phyloP scores from a whole-genome alignment of 2,329 filamentous ascomycete genomes.

The Colletotrichum sp. region DNA sequence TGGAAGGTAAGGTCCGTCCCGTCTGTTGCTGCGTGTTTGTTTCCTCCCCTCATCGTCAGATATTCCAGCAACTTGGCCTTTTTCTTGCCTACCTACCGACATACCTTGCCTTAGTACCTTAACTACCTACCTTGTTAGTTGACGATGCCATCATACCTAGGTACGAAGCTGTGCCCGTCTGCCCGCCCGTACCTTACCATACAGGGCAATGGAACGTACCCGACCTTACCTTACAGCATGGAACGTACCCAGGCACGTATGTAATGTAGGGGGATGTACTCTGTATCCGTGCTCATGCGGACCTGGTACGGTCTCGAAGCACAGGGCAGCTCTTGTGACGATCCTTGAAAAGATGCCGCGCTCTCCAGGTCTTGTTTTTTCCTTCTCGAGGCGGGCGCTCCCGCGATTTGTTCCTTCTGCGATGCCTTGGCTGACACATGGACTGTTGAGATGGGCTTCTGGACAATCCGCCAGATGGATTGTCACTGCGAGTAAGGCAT shows the following conservation, averaged over 20 bases:
- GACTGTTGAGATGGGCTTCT: neutral
- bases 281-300: neutral
- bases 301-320: neutral
- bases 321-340: neutral
- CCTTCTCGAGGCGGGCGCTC: neutral
- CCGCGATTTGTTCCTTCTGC: neutral
- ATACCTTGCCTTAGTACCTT: neutral
- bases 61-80: neutral
- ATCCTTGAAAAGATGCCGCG: neutral
- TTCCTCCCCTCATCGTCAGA: neutral
- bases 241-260: neutral
- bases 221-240: neutral
- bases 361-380: neutral
- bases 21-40: neutral
- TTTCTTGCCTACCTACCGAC: neutral
- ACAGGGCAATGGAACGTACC: neutral
- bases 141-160: neutral
- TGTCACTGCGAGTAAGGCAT: neutral
- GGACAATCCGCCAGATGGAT: neutral
- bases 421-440: neutral
- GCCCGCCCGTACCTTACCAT: neutral
- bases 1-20: conserved; percentile 1
- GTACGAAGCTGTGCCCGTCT: neutral
- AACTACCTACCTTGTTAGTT: neutral
- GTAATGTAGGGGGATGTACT: neutral